Base-by-base conservation (phyloP, 371 early-diverging fungal species). In the Apophysomyces ossiformis region DNA sequence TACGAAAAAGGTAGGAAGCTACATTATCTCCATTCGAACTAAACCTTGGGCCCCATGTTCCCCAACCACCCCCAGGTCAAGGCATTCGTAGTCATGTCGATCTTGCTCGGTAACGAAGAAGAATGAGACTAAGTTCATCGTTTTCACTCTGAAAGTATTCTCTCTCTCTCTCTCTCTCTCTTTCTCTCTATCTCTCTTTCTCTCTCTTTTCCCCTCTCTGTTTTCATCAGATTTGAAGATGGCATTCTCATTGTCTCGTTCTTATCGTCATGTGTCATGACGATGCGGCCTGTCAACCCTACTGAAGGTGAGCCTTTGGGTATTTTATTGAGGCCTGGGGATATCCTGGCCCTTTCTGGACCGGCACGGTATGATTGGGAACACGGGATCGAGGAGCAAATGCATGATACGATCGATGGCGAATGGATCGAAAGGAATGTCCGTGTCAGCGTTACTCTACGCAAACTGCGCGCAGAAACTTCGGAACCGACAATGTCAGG, bases 51-150 rank as follows among this genome's bases (percentile, higher is more conserved):
- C 32, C 47, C 47, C 13, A 16, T 15, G n/a, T 16, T 15, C 47
- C 16, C 50, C n/a, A 50, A 50, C 50, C n/a, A 7, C 5, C 8
- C 21, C 18, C 35, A 74, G 81, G 82, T 38, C 67, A 82, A 63
- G 83, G 83, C 9, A 82, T 82, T 46, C 50, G 60, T 13, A 73
- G 75, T 21, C 83, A 82, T 66, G 75, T 82, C 4, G 83, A 82
- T 61, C 63, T 82, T n/a, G 64, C 72, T 43, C 68, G 78, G 80
- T 80, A 64, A 58, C 26, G 37, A 38, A 58, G 15, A 58, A 16
- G 37, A 38, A 58, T 1, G 32, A 47, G 16, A 47, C 2, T 2
- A 26, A 26, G 26, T 26, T 26, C 26, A 26, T 26, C 26, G 26
- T 26, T 26, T 26, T 26, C 26, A 26, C 26, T 26, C 26, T 26